A percentile compares a stretch with the other conserved stretches of the same genome.
These are phyloP conservation scores for Sugiyamaella chiloensis DNA, from an alignment of 805 yeast species.

Conservation along the genomic window DNA sequence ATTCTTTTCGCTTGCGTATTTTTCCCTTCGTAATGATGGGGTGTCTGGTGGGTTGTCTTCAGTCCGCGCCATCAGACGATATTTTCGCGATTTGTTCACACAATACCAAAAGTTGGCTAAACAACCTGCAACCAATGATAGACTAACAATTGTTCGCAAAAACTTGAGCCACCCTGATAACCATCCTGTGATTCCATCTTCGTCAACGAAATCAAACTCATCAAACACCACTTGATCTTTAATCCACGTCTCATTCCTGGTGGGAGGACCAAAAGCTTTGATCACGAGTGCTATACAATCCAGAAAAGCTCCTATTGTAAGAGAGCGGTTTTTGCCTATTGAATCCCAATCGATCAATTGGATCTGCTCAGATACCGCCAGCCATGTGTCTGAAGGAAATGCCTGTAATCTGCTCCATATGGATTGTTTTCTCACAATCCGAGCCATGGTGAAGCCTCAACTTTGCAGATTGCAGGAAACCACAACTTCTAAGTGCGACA, in stretches of 20 bases:
- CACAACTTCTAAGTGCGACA: too few species aligned
- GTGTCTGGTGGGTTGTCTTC: conserved; percentile 25
- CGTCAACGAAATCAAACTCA: conserved; percentile 1
- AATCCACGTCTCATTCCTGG: background rate
- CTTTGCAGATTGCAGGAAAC: too few species aligned
- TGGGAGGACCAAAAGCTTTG: conserved; percentile 2
- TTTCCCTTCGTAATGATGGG: conserved; percentile 23
- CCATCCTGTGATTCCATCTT: background rate
- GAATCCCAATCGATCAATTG: conserved; percentile 32
- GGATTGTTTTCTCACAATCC: conserved; percentile 15
- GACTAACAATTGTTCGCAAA: background rate
- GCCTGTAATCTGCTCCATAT: conserved; percentile 10
- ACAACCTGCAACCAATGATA: conserved; percentile 13
- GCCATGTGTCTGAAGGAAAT: conserved; percentile 28
- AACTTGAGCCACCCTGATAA: background rate
- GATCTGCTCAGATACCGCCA: conserved; percentile 27
- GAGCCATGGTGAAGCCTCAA: conserved; percentile 3
- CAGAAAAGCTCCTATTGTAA: conserved; percentile 22
- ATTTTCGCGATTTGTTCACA: conserved; percentile 15
- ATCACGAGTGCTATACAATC: conserved; percentile 23
- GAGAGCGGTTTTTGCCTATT: conserved; percentile 19
- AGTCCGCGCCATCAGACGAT: conserved; percentile 24
- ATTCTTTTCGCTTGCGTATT: conserved; percentile 4
- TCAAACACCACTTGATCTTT: conserved; percentile 13
- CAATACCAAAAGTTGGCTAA: conserved; percentile 19